These are phyloP conservation scores for Kazachstania africana DNA, from an alignment of 805 yeast species.

Conservation along the genomic window DNA sequence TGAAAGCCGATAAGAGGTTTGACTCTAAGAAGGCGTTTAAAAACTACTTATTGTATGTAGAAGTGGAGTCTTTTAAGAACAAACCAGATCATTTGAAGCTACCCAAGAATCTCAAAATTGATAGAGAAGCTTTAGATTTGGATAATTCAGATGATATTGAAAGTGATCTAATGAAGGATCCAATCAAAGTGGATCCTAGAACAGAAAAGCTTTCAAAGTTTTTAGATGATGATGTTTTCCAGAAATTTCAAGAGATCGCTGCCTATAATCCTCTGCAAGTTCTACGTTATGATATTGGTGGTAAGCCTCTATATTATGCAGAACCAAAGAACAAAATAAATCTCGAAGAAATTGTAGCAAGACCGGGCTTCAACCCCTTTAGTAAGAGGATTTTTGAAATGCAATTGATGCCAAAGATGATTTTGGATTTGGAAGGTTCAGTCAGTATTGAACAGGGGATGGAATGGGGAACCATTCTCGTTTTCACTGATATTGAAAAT, in stretches of 20 bases:
- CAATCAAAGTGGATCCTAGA: constrained; percentile 29
- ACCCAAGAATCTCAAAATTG: constrained; percentile 45
- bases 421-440: constrained; percentile 61
- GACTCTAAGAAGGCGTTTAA: constrained; percentile 32
- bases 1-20: constrained; percentile 12
- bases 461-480: constrained; percentile 95
- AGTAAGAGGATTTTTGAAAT: constrained; percentile 61
- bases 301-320: constrained; percentile 65
- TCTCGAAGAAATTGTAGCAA: constrained; percentile 35
- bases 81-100: constrained; percentile 34
- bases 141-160: constrained; percentile 32
- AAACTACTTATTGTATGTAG: constrained; percentile 61
- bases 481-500: constrained; percentile 67
- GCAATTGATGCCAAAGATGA: constrained; percentile 90
- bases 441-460: constrained; percentile 55
- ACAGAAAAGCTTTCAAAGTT: constrained; percentile 39
- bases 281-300: constrained; percentile 71
- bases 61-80: constrained; percentile 52
- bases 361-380: constrained; percentile 49
- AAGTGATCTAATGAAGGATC: constrained; percentile 19
- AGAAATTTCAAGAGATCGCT: constrained; percentile 61
- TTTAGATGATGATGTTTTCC: constrained; percentile 68
- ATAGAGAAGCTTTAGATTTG: constrained; percentile 34
- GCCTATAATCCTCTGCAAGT: constrained; percentile 82
- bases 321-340: constrained; percentile 31